Evolutionary conservation across 2,329 filamentous ascomycete genomes (phyloP), one percentile per base, ranked within the genome.

Genomic region (Beauveria sp.): DNA sequence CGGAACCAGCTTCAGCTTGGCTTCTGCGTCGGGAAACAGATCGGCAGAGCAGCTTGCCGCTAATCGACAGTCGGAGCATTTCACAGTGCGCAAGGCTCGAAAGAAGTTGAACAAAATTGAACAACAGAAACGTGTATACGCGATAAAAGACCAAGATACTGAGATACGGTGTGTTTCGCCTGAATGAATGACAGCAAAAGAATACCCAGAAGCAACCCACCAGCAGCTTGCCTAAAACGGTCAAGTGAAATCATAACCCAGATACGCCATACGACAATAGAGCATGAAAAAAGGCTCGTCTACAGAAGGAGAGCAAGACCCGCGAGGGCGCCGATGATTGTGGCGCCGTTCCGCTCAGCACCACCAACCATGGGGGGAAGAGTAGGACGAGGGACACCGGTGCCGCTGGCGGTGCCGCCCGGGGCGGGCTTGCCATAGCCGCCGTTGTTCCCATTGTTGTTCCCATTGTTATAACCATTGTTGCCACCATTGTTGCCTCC

Each of bases 301-400:
- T 68, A 69, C 62, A 70, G 60, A 51, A 69, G 48, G 45, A 70
- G 62, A 38, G 64, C 59, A 46, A 69, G 55, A 58, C 65, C 68
- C 12, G 64, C 68, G 26, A 67, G 61, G 38, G 65, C 66, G 38
- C 66, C 66, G n/a, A 69, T 34, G 24, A 70, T 24, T 40, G 65
- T 67, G 64, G 62, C 60, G 3, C 63, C 61, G 22, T 58, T 60
- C 60, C 62, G 64, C 62, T 63, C 64, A 40, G 66, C 65, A 56
- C 66, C 68, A 26, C 57, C 67, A n/a, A 67, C 63, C 43, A 63
- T 56, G 38, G 56, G 62, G n/a, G 61, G 61, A 10, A 49, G 45
- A 31, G 56, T 60, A 46, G 62, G 62, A 18, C 50, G 52, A 34
- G 51, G 50, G 53, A 53, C 24, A 9, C 49, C 49, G 49, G 31